These are phyloP conservation scores for Entophlyctis luteolus DNA, from an alignment of 192 early-diverging fungal genomes.

Conservation along the genomic window DNA sequence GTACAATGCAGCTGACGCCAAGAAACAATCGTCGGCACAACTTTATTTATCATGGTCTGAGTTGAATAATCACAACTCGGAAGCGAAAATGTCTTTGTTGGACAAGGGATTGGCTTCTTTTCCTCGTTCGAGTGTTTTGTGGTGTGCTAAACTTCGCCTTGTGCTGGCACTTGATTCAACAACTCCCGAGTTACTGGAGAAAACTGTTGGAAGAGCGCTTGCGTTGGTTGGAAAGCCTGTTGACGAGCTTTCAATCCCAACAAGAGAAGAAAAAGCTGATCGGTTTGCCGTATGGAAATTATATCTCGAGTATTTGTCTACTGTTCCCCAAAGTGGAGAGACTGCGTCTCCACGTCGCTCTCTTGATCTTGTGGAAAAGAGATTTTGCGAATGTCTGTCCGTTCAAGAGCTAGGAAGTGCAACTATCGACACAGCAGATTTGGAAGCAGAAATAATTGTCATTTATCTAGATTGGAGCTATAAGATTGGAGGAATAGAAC, in stretches of 20 bases:
- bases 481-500: conserved; percentile 31
- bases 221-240: conserved; percentile 5
- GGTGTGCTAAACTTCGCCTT: conserved; percentile 33
- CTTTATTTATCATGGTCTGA: conserved; percentile 56
- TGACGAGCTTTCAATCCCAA: not conserved
- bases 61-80: conserved; percentile 29
- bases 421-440: conserved; percentile 28
- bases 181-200: conserved; percentile 34
- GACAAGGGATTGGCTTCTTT: conserved; percentile 31
- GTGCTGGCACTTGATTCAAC: conserved; percentile 26
- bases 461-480: conserved; percentile 60
- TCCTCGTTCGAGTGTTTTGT: conserved; percentile 43
- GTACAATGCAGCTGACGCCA: conserved; percentile 47
- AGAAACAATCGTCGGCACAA: conserved; percentile 37
- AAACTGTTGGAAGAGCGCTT: not conserved
- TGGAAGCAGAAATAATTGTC: conserved; percentile 48
- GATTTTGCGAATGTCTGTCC: conserved; percentile 46
- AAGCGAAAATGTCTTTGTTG: conserved; percentile 32
- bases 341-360: conserved; percentile 35
- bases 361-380: conserved; percentile 43
- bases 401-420: conserved; percentile 44
- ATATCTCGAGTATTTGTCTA: conserved; percentile 35
- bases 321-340: conserved; percentile 31
- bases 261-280: conserved; percentile 18
- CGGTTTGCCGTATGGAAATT: conserved; percentile 47